Evolutionary conservation across 2,329 filamentous ascomycete genomes (phyloP), one percentile per base, ranked within the genome.

Genomic region (Beauveria scarabaeidicola): DNA sequence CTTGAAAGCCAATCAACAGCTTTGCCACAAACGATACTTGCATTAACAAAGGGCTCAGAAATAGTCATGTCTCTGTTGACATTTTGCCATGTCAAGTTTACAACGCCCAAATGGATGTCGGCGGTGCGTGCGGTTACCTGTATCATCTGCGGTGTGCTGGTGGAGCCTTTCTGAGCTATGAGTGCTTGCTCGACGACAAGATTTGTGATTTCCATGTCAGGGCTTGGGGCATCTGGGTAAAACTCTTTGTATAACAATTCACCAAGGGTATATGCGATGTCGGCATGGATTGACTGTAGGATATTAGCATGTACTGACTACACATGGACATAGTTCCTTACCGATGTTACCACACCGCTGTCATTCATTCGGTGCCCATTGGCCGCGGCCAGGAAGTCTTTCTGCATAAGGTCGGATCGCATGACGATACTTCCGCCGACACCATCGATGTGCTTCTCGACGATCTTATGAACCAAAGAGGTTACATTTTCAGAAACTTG

Each of bases 181-280:
- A 64, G 61, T 1, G 59, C 63, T 77, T 90, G 89, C 54, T 79
- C 79, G 1, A 89, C 86, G 68, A 87, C 83, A 77, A 91, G 84
- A 52, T 84, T 76, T 63, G 78, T 78, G 21, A 90, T 82, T 64
- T 90, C 88, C 64, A 84, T 75, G 23, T 82, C 83, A 21, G 85
- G 76, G 36, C 80, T 76, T 55, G 80, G 75, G 9, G 76, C 72
- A 21, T 80, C 79, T 3, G 85, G 84, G 8, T 79, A 78, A 29
- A 86, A 70, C 65, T 87, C 75, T 72, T 84, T 84, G 75, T 85
- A 87, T 29, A 85, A 62, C 46, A 88, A 87, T 63, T 84, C 77
- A 54, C 78, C 80, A 17, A 87, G 73, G 2, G 85, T 88, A 70
- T 82, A 79, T 2, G 81, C 82, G 72, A 87, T 85, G 62, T 88